Evolutionary conservation across 768 basidiomycete genomes (phyloP).

Genomic region (Macrolepiota fuliginosa): DNA sequence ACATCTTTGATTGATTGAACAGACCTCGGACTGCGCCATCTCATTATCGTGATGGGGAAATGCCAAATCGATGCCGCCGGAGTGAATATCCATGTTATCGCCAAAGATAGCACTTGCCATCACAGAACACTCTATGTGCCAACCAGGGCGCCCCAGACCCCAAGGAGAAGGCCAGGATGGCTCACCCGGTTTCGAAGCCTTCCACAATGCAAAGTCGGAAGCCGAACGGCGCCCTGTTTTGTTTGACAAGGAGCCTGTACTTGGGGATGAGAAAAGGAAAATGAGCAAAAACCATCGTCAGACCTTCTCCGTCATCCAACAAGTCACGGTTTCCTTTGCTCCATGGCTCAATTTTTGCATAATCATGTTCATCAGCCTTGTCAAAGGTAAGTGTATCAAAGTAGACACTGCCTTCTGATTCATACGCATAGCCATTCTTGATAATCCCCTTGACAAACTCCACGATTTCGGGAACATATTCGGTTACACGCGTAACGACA

Average conservation of each 20-base stretch:
- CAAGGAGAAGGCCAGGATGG: conserved; percentile 96
- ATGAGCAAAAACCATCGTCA: not conserved
- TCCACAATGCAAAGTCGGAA: conserved; percentile 98
- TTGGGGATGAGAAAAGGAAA: conserved; percentile 3
- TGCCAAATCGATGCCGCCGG: conserved; percentile 94
- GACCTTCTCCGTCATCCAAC: conserved; percentile 91
- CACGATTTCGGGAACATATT: conserved; percentile 95
- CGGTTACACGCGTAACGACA: conserved; percentile 91
- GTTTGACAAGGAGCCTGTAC: conserved; percentile 35
- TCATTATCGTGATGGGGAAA: conserved; percentile 99
- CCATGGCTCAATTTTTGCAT: conserved; percentile 95
- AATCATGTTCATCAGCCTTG: conserved; percentile 69
- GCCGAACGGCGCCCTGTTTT: conserved; percentile 70
- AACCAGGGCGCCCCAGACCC: conserved; percentile 95
- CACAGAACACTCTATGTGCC: conserved; percentile 99
- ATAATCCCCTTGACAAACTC: conserved; percentile 84
- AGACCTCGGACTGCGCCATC: conserved; percentile 93
- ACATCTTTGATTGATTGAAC: conserved; percentile 14
- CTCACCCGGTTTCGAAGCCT: conserved; percentile 93
- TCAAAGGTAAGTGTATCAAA: conserved; percentile 89
- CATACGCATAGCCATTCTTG: conserved; percentile 78
- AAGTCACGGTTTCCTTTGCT: conserved; percentile 91
- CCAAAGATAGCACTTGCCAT: conserved; percentile 95
- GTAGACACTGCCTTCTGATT: conserved; percentile 77
- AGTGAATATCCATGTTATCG: conserved; percentile 94